A percentile compares a stretch with the other conserved stretches of the same genome.
Evolutionary conservation across 345 rosid species (phyloP).

Genomic region (Syzygium aqueum): DNA sequence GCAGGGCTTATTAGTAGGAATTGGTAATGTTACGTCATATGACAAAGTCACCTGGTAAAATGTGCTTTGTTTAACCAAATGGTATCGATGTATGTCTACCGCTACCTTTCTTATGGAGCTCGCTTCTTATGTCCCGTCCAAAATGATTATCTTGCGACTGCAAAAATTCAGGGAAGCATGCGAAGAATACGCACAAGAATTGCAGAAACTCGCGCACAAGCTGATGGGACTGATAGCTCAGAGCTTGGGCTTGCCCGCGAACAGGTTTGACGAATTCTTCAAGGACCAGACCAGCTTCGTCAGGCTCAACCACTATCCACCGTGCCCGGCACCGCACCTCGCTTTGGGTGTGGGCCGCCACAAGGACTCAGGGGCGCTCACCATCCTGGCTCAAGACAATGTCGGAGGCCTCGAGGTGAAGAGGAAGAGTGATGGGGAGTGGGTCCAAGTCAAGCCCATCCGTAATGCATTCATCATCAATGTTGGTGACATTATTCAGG

Average conservation of each 20-base stretch:
- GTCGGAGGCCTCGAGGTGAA: slow-evolving; percentile 29
- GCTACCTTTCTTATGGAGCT: not conserved
- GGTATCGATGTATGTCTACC: not conserved
- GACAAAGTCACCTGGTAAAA: not conserved
- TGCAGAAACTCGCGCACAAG: slow-evolving; percentile 8
- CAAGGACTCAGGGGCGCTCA: slow-evolving; percentile 16
- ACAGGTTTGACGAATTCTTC: slow-evolving; percentile 17
- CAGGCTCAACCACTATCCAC: slow-evolving; percentile 26
- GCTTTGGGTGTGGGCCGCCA: slow-evolving; percentile 25
- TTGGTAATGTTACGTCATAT: not conserved
- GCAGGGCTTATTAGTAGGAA: too few species aligned
- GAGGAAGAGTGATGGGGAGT: slow-evolving; percentile 25
- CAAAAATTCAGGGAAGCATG: slow-evolving; percentile 9
- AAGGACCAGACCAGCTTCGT: slow-evolving; percentile 12
- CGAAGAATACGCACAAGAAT: slow-evolving; percentile 15
- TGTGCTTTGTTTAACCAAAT: not conserved
- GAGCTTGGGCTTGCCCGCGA: slow-evolving; percentile 21
- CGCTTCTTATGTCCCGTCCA: not conserved
- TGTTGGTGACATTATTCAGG: slow-evolving; percentile 24
- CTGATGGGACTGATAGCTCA: slow-evolving; percentile 21
- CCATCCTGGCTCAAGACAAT: slow-evolving; percentile 24
- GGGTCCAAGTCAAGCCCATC: slow-evolving; percentile 22
- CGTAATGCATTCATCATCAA: slow-evolving; percentile 19
- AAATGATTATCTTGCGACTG: not conserved
- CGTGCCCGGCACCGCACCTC: slow-evolving; percentile 23